Percentiles rank a stretch among this genome's conserved stretches.
Evolutionary conservation across 495 filamentous ascomycete genomes (phyloP).

Genomic region (Aspergillus incahuasiensis): DNA sequence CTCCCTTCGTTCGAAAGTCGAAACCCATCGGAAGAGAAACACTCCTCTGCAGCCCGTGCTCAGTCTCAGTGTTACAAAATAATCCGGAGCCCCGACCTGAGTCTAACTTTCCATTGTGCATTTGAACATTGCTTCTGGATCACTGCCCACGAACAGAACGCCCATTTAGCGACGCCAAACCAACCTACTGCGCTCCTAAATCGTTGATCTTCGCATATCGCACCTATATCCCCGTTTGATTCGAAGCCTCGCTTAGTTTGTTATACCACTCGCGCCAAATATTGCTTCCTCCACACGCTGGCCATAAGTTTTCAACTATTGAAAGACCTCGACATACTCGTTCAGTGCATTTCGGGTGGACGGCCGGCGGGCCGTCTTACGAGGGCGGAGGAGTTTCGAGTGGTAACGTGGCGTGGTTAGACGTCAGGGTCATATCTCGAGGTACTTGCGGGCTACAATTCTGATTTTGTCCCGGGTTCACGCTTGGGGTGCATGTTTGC

Average conservation of each 20-base stretch:
- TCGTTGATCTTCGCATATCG: too few relatives aligned
- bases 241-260: not conserved
- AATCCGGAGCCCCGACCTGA: constrained; percentile 5
- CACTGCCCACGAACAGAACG: not conserved
- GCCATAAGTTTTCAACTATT: constrained; percentile 16
- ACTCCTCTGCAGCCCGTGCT: constrained; percentile 2
- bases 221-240: not conserved
- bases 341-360: constrained; percentile 33
- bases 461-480: not conserved
- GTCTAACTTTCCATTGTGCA: not conserved
- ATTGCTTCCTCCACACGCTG: not conserved
- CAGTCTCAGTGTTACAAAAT: constrained; percentile 5
- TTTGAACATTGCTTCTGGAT: not conserved
- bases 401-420: constrained; percentile 9
- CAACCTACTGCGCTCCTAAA: not conserved
- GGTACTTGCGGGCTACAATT: not conserved
- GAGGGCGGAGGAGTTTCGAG: constrained; percentile 32
- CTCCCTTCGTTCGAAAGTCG: too few relatives aligned
- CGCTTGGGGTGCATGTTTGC: constrained; percentile 4
- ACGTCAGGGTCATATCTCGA: not conserved
- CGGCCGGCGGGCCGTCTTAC: constrained; percentile 46
- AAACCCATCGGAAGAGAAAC: not conserved
- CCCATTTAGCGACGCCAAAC: not conserved
- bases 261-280: not conserved
- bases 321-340: constrained; percentile 15